Base-by-base conservation (phyloP, 2,329 filamentous ascomycete species). In the Elsinoe fawcettii region DNA sequence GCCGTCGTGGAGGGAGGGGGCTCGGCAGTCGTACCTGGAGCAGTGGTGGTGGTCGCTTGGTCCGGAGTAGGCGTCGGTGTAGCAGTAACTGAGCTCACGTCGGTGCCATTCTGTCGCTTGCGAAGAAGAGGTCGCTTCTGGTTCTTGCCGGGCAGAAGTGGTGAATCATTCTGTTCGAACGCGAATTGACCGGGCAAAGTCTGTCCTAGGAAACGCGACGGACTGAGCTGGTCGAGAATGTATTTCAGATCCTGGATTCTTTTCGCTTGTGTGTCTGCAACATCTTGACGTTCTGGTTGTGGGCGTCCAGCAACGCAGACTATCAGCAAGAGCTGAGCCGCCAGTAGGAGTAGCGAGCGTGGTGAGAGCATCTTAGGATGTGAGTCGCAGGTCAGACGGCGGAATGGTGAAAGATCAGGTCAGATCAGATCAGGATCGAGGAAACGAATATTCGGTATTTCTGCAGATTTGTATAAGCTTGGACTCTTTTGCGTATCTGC, bases 291-390 rank as follows among this genome's bases (percentile, higher is more conserved):
- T 16, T 56, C 54, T 12, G 27, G 9, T 18, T 47, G 43, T 32
- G 54, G 41, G 7, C 43, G 39, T 25, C 25, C 54, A 27, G 43
- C 11, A 6, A 56, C 54, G 41, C 30, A 37, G 20, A 25, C 30
- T 18, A 56, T 20, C 22, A 56, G 54, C 14, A 49, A 34, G 18
- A 56, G 43, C 20, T 56, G 54, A 20, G 22, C 54, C 25, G 39
- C 55, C 53, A 58, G 56, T 6, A 70, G 58, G 32, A 75, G 60
- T 32, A 75, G 64, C 56, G 72, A 70, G 55, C 70, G 70, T 51
- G 73, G 60, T 25, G 69, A 71, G 53, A 66, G 67, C 75, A 77
- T 77, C 32, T 56, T 53, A 54, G 25, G 44, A 49, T 27, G 58
- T 58, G 30, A 39, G 56, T 30, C 22, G 12, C 34, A 54, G 27